phyloP scores from a whole-genome alignment of 1,284 basidiomycete genomes.

The Phellinidium pouzarii region DNA sequence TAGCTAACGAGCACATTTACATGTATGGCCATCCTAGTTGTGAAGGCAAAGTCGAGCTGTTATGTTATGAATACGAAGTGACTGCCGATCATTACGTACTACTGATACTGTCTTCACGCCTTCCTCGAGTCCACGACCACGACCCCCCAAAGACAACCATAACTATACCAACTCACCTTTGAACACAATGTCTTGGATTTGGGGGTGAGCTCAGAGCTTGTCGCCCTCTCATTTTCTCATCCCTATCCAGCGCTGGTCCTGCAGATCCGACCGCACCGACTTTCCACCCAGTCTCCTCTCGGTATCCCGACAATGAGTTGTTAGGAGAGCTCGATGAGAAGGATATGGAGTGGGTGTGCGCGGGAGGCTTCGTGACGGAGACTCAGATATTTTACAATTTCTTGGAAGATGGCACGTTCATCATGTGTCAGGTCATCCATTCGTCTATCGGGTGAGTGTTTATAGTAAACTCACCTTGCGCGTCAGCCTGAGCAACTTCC shows the following conservation, averaged over 20 bases:
- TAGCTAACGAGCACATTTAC: too few species aligned
- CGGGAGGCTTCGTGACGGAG: constrained; percentile 85
- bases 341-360: constrained; percentile 81
- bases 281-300: constrained; percentile 70
- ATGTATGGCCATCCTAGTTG: too few species aligned
- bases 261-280: constrained; percentile 64
- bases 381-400: constrained; percentile 89
- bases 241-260: constrained; percentile 40
- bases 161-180: not conserved
- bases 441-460: constrained; percentile 90
- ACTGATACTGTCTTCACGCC: too few species aligned
- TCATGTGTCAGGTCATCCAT: constrained; percentile 94
- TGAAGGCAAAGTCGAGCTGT: too few species aligned
- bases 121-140: not conserved
- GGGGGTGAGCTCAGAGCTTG: constrained; percentile 15
- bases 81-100: too few species aligned
- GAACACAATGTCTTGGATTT: constrained; percentile 17
- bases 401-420: constrained; percentile 73
- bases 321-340: constrained; percentile 65
- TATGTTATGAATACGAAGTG: too few species aligned
- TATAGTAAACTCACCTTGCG: too few species aligned
- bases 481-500: too few species aligned
- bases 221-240: constrained; percentile 11
- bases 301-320: constrained; percentile 44
- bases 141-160: not conserved